Evolutionary conservation across 176 grass and related monocot genomes (phyloP).

Genomic region (Oryza glaberrima): DNA sequence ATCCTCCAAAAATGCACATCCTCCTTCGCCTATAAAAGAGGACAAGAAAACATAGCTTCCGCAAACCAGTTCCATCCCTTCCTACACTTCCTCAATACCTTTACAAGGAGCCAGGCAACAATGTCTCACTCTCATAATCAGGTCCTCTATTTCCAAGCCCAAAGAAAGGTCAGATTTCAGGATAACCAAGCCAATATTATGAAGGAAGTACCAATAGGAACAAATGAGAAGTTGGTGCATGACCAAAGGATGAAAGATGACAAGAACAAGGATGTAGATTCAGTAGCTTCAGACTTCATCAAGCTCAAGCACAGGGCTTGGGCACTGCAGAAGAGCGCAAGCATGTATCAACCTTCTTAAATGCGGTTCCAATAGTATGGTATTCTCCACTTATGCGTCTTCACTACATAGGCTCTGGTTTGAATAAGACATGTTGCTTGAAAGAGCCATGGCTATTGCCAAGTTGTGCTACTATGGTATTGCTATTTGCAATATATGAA

Average conservation of each 20-base stretch:
- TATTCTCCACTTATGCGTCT: constrained; percentile 33
- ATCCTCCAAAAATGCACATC: constrained; percentile 11
- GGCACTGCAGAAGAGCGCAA: constrained; percentile 72
- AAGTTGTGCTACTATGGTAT: constrained; percentile 11
- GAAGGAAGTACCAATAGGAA: constrained; percentile 36
- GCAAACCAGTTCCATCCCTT: constrained; percentile 19
- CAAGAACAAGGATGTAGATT: constrained; percentile 54
- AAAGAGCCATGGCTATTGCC: constrained; percentile 16
- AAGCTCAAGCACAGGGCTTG: constrained; percentile 48
- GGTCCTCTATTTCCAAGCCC: constrained; percentile 16
- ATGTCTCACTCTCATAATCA: constrained; percentile 43
- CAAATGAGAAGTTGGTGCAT: constrained; percentile 2
- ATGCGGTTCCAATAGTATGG: constrained; percentile 14
- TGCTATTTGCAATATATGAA: constrained; percentile 31
- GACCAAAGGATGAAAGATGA: constrained; percentile 30
- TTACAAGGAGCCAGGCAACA: constrained; percentile 4
- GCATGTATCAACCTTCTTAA: constrained; percentile 60
- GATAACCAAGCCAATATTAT: constrained; percentile 26
- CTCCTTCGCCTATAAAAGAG: constrained; percentile 58
- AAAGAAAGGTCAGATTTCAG: constrained; percentile 46
- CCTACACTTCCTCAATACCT: constrained; percentile 2
- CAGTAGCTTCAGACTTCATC: constrained; percentile 66
- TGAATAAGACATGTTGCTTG: constrained; percentile 42
- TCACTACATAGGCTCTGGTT: constrained; percentile 28
- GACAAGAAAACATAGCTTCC: constrained; percentile 20